These are phyloP conservation scores for Brassica rapa DNA, from an alignment of 345 rosid species.

Conservation along the genomic window DNA sequence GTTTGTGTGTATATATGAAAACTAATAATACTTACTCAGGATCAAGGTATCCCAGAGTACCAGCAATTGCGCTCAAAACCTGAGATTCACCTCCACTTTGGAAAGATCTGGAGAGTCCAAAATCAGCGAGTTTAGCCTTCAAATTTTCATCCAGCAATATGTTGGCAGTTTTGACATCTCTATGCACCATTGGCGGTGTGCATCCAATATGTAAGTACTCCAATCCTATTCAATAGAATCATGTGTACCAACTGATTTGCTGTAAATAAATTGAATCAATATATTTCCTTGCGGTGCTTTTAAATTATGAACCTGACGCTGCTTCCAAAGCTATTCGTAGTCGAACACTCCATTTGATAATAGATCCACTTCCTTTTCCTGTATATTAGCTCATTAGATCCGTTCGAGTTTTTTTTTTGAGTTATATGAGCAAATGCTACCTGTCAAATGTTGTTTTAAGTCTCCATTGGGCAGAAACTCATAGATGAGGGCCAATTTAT, in stretches of 20 bases:
- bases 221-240: constrained; percentile 33
- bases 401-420: neutral
- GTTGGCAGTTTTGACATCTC: constrained; percentile 49
- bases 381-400: neutral
- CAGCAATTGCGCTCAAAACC: neutral
- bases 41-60: constrained; percentile 46
- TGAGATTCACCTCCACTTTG: constrained; percentile 25
- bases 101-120: constrained; percentile 44
- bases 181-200: constrained; percentile 45
- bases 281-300: no score
- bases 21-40: constrained; percentile 46
- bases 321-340: neutral
- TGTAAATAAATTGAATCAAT: no score
- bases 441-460: neutral
- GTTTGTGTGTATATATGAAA: neutral
- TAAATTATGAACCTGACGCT: neutral
- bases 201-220: constrained; percentile 50
- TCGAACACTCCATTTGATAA: neutral
- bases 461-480: neutral
- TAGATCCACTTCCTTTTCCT: neutral
- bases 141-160: constrained; percentile 41
- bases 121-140: constrained; percentile 51
- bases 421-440: neutral
- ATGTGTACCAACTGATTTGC: neutral
- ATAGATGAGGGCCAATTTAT: no score